Evolutionary conservation across 495 filamentous ascomycete genomes (phyloP).

Genomic region (Talaromyces stipitatus): DNA sequence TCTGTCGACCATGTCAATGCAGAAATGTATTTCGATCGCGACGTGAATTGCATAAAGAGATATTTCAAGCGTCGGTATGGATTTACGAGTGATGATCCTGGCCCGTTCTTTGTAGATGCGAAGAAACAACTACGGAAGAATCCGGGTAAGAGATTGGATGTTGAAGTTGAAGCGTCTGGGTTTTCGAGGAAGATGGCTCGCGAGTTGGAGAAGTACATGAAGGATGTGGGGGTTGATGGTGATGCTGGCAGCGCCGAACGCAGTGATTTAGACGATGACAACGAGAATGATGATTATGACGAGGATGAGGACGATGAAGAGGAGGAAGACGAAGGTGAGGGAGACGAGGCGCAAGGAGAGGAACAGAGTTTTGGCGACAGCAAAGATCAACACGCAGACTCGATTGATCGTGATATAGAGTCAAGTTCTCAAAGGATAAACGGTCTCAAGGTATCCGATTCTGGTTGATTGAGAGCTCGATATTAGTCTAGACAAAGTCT

Average conservation of each 20-base stretch:
- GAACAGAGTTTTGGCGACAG: slow-evolving; percentile 12
- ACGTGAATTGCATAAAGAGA: slow-evolving; percentile 86
- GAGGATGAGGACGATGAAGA: slow-evolving; percentile 24
- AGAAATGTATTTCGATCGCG: slow-evolving; percentile 90
- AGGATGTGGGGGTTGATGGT: slow-evolving; percentile 55
- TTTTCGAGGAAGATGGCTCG: slow-evolving; percentile 95
- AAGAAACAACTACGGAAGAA: slow-evolving; percentile 63
- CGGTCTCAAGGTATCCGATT: slow-evolving; percentile 27
- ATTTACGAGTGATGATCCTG: slow-evolving; percentile 72
- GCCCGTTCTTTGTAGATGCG: slow-evolving; percentile 78
- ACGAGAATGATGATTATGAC: slow-evolving; percentile 28
- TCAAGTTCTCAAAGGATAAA: slow-evolving; percentile 19
- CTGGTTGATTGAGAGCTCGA: slow-evolving; percentile 2
- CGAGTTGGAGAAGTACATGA: slow-evolving; percentile 85
- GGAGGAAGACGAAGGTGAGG: slow-evolving; percentile 10
- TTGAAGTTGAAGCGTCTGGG: slow-evolving; percentile 85
- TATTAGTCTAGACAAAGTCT: not conserved
- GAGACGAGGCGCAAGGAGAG: slow-evolving; percentile 22
- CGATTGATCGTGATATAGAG: slow-evolving; percentile 24
- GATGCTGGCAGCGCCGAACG: slow-evolving; percentile 35
- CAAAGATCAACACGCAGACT: slow-evolving; percentile 6
- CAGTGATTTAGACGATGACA: slow-evolving; percentile 23
- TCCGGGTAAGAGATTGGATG: slow-evolving; percentile 64
- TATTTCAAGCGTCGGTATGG: slow-evolving; percentile 87
- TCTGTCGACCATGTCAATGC: slow-evolving; percentile 92